phyloP scores from a whole-genome alignment of 305 asterid genomes.

The Nicotiana rustica region DNA sequence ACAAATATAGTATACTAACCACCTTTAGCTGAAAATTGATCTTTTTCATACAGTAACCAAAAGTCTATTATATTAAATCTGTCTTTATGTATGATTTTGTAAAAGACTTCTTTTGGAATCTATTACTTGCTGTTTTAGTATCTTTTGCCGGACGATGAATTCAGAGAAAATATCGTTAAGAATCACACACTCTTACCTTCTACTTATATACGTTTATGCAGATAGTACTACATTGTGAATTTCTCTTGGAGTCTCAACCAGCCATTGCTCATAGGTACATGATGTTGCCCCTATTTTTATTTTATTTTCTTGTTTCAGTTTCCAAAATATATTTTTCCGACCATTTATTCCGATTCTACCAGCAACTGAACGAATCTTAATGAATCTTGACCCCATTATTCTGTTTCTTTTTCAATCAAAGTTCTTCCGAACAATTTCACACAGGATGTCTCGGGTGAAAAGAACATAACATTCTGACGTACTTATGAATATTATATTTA shows the following conservation, averaged over 20 bases:
- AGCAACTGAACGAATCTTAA: neutral
- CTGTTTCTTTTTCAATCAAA: neutral
- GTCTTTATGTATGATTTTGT: neutral
- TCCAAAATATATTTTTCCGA: neutral
- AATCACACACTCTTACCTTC: neutral
- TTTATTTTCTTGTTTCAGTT: neutral
- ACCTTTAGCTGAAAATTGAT: too few relatives aligned
- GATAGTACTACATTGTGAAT: neutral
- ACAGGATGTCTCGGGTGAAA: neutral
- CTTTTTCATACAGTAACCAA: neutral
- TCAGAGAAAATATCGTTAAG: conserved; percentile 6
- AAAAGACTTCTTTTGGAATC: neutral
- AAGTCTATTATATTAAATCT: neutral
- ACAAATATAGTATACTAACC: too few relatives aligned
- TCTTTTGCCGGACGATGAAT: conserved; percentile 33
- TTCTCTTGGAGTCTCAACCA: neutral
- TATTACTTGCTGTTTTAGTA: neutral
- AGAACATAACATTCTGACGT: neutral
- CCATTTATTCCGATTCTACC: neutral
- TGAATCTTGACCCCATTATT: too few relatives aligned
- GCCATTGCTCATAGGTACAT: neutral
- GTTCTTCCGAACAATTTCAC: too few relatives aligned
- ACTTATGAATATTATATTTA: too few relatives aligned
- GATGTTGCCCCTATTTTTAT: neutral
- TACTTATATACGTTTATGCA: neutral